A percentile compares a stretch with the other conserved stretches of the same genome.
Conservation (phyloP, 441 rosid species). For the Bocquillonia castaneifolia region DNA sequence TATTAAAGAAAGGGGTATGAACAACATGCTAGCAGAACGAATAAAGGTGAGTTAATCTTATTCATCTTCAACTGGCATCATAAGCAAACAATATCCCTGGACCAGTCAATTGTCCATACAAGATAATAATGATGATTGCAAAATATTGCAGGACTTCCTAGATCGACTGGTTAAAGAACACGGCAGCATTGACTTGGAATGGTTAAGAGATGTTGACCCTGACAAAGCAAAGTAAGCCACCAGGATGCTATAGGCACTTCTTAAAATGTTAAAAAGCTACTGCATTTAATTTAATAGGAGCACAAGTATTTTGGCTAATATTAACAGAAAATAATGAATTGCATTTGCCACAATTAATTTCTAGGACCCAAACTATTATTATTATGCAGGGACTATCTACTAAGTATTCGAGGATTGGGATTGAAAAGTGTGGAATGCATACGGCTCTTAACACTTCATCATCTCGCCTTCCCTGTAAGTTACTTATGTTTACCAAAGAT, state of each 20-base stretch:
- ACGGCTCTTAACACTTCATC: slow-evolving; percentile 88
- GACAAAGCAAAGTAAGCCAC: slow-evolving; percentile 76
- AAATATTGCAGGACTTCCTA: slow-evolving; percentile 73
- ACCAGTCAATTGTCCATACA: slow-evolving; percentile 1
- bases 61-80: slow-evolving; percentile 21
- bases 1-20: slow-evolving; percentile 92
- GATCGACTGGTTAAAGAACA: slow-evolving; percentile 69
- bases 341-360: not conserved
- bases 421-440: slow-evolving; percentile 98
- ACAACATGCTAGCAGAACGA: slow-evolving; percentile 87
- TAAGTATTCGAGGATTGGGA: slow-evolving; percentile 85
- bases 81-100: slow-evolving; percentile 7
- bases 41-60: slow-evolving; percentile 52
- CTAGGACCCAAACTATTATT: slow-evolving; percentile 9
- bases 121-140: slow-evolving; percentile 23
- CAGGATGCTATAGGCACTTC: slow-evolving; percentile 6
- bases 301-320: not conserved
- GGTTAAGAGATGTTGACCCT: slow-evolving; percentile 81
- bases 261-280: not conserved
- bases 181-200: slow-evolving; percentile 81
- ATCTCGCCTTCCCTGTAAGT: slow-evolving; percentile 95
- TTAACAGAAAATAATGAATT: slow-evolving; percentile 1
- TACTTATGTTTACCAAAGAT: slow-evolving; percentile 23
- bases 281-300: not conserved
- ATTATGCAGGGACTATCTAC: slow-evolving; percentile 71